Evolutionary conservation across 768 basidiomycete genomes (phyloP), one percentile per base, ranked within the genome.

Genomic region (Pluteus cervinus): DNA sequence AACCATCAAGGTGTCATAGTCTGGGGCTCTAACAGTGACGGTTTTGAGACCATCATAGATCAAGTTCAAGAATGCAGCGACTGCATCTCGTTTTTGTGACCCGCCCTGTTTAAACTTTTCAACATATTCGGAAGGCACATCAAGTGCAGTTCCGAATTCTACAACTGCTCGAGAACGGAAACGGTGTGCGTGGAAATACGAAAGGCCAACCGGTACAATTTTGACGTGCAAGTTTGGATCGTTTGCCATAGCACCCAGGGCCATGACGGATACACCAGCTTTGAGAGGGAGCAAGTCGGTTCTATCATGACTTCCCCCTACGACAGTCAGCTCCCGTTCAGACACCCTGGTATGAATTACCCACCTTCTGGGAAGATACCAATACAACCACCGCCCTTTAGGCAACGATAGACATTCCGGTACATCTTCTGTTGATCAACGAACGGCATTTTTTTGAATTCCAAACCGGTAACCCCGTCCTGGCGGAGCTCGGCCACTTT

Each of bases 311-410:
- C 93, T 97, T 39, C 96, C 96, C 49, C 96, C 93, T 97, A 44
- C 35, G 30, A 21, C 15, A n/a, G 20, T 45, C 18, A 30, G 44
- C 29, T 8, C 16, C 17, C 12, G 25, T n/a, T 17, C 11, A 12
- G 21, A 14, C 21, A 15, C 21, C 17, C 21, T 24, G 10, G 20
- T 20, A 9, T 7, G 12, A 10, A 22, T 21, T 10, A 42, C 59
- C 40, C 47, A 89, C 93, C 94, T 81, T 98, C 96, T 25, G 96
- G 96, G 55, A 98, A 98, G 46, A 99, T 97, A 31, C 96, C 93
- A 44, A 99, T 93, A 46, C 82, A 81, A 10, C 90, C 90, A 7
- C 89, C 89, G 40, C 84, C 76, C 40, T 78, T 86, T 39, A 98
- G 64, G 39, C 78, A 75, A 53, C 89, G 72, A 58, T 96, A 99